Percentiles rank a stretch among this genome's conserved stretches.
These are phyloP conservation scores for Prasinococcaceae sp. DNA, from an alignment of 139 green algal species.

Conservation along the genomic window DNA sequence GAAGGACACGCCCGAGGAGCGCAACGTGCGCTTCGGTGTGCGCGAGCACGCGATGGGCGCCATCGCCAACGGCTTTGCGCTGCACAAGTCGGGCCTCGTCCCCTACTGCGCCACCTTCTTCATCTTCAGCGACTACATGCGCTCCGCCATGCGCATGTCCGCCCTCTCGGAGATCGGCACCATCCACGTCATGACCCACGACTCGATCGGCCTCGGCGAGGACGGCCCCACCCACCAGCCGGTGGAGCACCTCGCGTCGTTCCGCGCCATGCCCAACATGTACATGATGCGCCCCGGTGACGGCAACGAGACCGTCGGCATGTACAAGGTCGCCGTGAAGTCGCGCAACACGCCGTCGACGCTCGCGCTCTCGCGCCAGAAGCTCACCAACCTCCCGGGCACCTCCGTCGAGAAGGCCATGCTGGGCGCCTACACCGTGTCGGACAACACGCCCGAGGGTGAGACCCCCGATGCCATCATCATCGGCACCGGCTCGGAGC, in stretches of 20 bases:
- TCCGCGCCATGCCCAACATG: slow-evolving; percentile 98
- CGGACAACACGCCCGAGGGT: slow-evolving; percentile 9
- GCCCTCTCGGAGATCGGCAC: slow-evolving; percentile 74
- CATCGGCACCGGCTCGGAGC: slow-evolving; percentile 87
- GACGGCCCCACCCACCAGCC: slow-evolving; percentile 92
- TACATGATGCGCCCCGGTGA: slow-evolving; percentile 82
- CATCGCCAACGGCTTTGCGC: slow-evolving; percentile 87
- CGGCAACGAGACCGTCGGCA: slow-evolving; percentile 87
- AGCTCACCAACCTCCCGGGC: slow-evolving; percentile 79
- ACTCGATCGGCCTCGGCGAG: slow-evolving; percentile 98
- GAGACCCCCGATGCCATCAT: slow-evolving; percentile 73
- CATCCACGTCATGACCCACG: slow-evolving; percentile 97
- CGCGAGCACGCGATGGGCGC: slow-evolving; percentile 97
- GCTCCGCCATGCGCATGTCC: slow-evolving; percentile 83
- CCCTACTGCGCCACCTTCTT: slow-evolving; percentile 99
- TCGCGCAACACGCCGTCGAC: slow-evolving; percentile 57
- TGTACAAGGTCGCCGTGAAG: slow-evolving; percentile 70
- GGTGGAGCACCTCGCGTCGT: slow-evolving; percentile 94
- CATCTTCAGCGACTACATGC: slow-evolving; percentile 99
- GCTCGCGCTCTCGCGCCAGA: slow-evolving; percentile 89
- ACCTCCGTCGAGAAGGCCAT: slow-evolving; percentile 54
- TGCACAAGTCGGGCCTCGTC: slow-evolving; percentile 79
- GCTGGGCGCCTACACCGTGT: slow-evolving; percentile 86
- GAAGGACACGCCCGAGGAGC: slow-evolving; percentile 76
- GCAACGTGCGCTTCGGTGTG: slow-evolving; percentile 95